Evolutionary conservation across 177 flowering plant genomes (phyloP).

Genomic region (Tripterygium wilfordii): DNA sequence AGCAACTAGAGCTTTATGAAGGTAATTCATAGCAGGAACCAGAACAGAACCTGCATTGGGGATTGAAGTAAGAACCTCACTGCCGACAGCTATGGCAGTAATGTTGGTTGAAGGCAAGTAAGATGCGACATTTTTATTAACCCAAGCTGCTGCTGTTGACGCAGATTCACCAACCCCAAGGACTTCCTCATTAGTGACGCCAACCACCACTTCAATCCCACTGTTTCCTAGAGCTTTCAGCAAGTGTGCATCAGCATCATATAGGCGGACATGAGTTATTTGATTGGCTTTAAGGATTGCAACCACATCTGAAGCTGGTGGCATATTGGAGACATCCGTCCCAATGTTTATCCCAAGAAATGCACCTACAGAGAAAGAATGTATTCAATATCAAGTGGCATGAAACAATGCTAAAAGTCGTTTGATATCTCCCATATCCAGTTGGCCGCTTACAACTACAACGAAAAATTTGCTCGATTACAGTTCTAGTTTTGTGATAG

Average conservation of each 20-base stretch:
- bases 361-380: constrained; percentile 32
- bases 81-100: constrained; percentile 83
- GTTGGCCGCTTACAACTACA: no score
- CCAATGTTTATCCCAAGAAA: constrained; percentile 84
- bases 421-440: background rate
- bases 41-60: constrained; percentile 69
- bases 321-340: constrained; percentile 51
- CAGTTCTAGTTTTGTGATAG: no score
- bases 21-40: constrained; percentile 64
- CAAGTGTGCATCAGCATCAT: constrained; percentile 61
- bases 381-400: background rate
- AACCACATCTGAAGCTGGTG: constrained; percentile 53
- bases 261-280: constrained; percentile 76
- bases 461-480: no score
- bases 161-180: constrained; percentile 68
- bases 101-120: constrained; percentile 75
- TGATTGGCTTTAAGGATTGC: constrained; percentile 50
- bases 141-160: constrained; percentile 73
- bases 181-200: constrained; percentile 69
- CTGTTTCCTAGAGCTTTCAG: constrained; percentile 69
- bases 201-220: constrained; percentile 74
- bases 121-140: constrained; percentile 68
- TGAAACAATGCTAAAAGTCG: constrained; percentile 1
- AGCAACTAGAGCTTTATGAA: constrained; percentile 84
- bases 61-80: constrained; percentile 66